These are phyloP conservation scores for Sporisorium iseilematis-ciliati DNA, from an alignment of 1,284 basidiomycete species.

Conservation along the genomic window DNA sequence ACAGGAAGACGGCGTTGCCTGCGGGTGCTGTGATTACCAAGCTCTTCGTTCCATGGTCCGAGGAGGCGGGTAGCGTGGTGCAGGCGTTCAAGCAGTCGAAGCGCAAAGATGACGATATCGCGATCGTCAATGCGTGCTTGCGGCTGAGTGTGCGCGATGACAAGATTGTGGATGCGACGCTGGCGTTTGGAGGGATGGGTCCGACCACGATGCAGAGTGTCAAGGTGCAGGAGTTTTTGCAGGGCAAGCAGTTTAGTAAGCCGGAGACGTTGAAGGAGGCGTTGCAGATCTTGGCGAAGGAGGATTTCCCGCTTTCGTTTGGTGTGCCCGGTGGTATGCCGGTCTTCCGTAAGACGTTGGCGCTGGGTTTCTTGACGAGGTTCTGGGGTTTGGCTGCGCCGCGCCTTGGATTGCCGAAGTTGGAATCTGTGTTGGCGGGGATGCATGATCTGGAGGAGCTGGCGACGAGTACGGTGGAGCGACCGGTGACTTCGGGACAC, in stretches of 20 bases:
- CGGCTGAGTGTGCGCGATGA: constrained; percentile 36
- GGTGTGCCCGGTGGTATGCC: constrained; percentile 71
- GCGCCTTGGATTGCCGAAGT: constrained; percentile 32
- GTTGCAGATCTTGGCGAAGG: constrained; percentile 44
- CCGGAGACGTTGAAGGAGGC: constrained; percentile 24
- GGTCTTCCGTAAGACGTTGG: constrained; percentile 68
- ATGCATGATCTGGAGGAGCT: constrained; percentile 54
- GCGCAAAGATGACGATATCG: constrained; percentile 70
- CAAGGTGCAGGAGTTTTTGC: constrained; percentile 54
- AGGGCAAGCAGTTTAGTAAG: constrained; percentile 31
- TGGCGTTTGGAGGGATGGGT: constrained; percentile 71
- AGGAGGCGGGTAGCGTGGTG: constrained; percentile 52
- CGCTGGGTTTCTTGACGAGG: constrained; percentile 69
- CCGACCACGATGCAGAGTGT: constrained; percentile 57
- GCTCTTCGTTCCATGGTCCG: constrained; percentile 53
- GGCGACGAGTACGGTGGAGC: constrained; percentile 41
- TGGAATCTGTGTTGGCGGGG: constrained; percentile 9
- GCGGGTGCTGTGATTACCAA: constrained; percentile 64
- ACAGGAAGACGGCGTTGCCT: constrained; percentile 69
- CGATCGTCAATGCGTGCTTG: constrained; percentile 70
- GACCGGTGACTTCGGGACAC: constrained; percentile 46
- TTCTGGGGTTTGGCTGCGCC: constrained; percentile 66
- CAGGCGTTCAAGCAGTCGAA: constrained; percentile 70
- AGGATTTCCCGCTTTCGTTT: constrained; percentile 68
- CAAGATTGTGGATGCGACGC: constrained; percentile 51